phyloP scores from a whole-genome alignment of 805 yeast species.

The Kuraishia cidri region DNA sequence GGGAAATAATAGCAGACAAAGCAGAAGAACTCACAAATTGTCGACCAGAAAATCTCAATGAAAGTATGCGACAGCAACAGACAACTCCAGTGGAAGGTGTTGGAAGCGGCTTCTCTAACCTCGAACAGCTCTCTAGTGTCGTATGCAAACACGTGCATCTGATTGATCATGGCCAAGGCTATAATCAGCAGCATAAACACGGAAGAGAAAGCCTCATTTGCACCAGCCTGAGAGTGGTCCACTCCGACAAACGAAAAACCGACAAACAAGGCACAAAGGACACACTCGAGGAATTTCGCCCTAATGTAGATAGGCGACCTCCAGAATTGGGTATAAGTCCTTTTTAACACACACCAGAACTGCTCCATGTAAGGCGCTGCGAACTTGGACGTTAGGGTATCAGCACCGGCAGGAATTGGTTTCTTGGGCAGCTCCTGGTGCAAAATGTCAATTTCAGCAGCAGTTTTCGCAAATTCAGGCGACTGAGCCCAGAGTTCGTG shows the following conservation, averaged over 20 bases:
- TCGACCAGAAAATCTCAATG: constrained; percentile 54
- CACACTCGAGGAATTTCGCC: constrained; percentile 34
- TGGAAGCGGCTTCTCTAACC: constrained; percentile 62
- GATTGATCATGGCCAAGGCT: constrained; percentile 55
- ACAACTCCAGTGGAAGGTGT: constrained; percentile 66
- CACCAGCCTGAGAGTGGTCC: constrained; percentile 38
- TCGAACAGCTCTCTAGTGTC: constrained; percentile 55
- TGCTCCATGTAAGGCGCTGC: constrained; percentile 38
- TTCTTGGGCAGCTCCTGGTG: constrained; percentile 9
- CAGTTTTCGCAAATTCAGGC: constrained; percentile 16
- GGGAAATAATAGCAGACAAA: constrained; percentile 28
- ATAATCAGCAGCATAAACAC: constrained; percentile 48
- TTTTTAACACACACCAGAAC: constrained; percentile 21
- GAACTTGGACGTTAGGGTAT: constrained; percentile 12
- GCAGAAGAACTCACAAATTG: constrained; percentile 37
- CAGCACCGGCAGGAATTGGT: constrained; percentile 3
- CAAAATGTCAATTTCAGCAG: constrained; percentile 19
- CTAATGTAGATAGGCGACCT: constrained; percentile 39
- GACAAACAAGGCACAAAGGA: constrained; percentile 34
- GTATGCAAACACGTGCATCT: constrained; percentile 52
- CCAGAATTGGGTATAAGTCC: constrained; percentile 34
- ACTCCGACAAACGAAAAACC: constrained; percentile 57
- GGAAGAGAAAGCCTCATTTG: constrained; percentile 46
- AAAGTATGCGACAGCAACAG: constrained; percentile 43
- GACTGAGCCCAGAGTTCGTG: constrained; percentile 19